Base-by-base conservation (phyloP, 2,329 filamentous ascomycete genomes). In the Colletotrichum cereale region DNA sequence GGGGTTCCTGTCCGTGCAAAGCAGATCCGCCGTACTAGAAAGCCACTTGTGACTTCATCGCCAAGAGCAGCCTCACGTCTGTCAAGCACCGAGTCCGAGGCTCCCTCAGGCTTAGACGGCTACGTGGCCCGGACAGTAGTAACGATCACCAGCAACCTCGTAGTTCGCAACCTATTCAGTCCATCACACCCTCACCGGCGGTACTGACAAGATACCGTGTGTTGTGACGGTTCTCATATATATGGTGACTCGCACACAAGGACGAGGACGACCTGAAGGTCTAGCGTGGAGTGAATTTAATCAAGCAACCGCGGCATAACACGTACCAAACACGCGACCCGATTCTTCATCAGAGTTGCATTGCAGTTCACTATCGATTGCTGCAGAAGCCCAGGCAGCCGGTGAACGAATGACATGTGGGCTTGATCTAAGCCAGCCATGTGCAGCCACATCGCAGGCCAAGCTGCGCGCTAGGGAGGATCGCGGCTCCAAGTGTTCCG, bases 1-100 rank as follows among this genome's bases (percentile, higher is more conserved):
- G 50, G 67, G 63, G 31, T 53, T 52, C 18, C 3, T 62, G 40
- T 29, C 67, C 57, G 26, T 26, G 55, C 57, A 16, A 8, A 50
- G 63, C 31, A 67, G 57, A 42, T 4, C 21, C 56, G 63, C 40
- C 63, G 50, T 40, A 62, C 62, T 29, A 61, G 40, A 56, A 29
- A 70, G 67, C 67, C 55, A 61, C 62, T 55, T 47, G 44, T 66
- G 53, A 44, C 67, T 61, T 70, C 47, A 47, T 60, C 18, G 38
- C 55, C 47, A 62, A 55, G 44, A 40, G 48, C 53, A 44, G 44
- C 64, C 42, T 70, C 36, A 29, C 44, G 11, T 14, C 21, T 26
- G 47, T 38, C 47, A 55, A 48, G 14, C 21, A 26, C 47, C 38
- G 36, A 16, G 55, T 47, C 38, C 62, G 62, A 66, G 38, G 47